Evolutionary conservation across 2,329 filamentous ascomycete genomes (phyloP), one percentile per base, ranked within the genome.

Genomic region (Torrubiella hemipterigena): DNA sequence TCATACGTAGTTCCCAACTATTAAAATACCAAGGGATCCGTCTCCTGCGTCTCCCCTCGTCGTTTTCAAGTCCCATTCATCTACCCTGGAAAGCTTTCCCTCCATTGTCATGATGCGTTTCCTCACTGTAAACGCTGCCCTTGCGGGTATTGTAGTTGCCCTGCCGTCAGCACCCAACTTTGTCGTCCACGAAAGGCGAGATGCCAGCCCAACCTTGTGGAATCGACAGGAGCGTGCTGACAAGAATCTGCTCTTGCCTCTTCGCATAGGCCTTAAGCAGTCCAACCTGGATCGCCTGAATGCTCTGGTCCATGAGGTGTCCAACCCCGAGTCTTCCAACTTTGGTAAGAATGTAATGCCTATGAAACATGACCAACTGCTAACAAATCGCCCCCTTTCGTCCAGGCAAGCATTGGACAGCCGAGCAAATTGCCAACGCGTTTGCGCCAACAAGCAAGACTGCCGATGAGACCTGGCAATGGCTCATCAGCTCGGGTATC

Each of bases 401-500:
- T 24, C 6, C 22, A 24, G 60, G 61, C 30, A 54, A 55, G 35
- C 60, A 64, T 44, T 64, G 60, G 59, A 52, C 56, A 5, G 42
- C 53, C 3, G 46, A 58, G 17, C 46, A 61, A 38, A 46, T 65
- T 3, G 45, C 54, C 7, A 49, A 56, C 8, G 58, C 49, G 26
- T 65, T 64, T 45, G 50, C 57, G 14, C 53, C 56, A 0, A 38
- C 36, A 8, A 37, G 47, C 8, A 61, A 67, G 27, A 52, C 63
- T 5, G 56, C 71, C 4, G 51, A 61, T n/a, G 51, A 60, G 4
- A 64, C 73, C 14, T 56, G 58, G 41, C 43, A 54, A 9, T 76
- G 70, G 70, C 56, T 74, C 10, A 46, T 52, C 13, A 44, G 48
- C 7, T 56, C 61, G 19, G 72, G 70, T 5, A 68, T 76, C 32